Evolutionary conservation across 306 rosid genomes (phyloP).

Genomic region (Lathyrus tuberosus): DNA sequence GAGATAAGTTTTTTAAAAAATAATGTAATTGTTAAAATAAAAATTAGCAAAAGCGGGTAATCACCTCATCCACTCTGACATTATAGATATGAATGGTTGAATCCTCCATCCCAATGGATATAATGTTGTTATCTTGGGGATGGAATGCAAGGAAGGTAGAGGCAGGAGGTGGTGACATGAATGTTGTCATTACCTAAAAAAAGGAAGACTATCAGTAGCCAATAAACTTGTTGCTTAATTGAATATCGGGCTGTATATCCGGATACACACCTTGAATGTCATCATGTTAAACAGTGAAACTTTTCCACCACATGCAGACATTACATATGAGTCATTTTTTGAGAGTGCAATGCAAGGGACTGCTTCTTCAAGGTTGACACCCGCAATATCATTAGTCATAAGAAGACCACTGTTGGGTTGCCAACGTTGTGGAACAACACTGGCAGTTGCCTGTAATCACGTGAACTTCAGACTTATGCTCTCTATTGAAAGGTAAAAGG

Average conservation of each 20-base stretch:
- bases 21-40: not conserved
- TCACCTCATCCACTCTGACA: conserved; percentile 79
- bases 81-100: conserved; percentile 80
- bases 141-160: conserved; percentile 81
- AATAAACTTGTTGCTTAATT: conserved; percentile 26
- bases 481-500: conserved; percentile 26
- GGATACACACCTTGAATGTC: conserved; percentile 69
- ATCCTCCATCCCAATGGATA: conserved; percentile 93
- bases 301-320: conserved; percentile 88
- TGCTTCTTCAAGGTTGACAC: conserved; percentile 82
- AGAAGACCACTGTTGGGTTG: conserved; percentile 79
- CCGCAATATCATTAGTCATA: conserved; percentile 75
- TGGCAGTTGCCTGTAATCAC: conserved; percentile 79
- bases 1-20: conserved; percentile 23
- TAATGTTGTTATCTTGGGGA: conserved; percentile 85
- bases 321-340: conserved; percentile 80
- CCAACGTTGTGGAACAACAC: conserved; percentile 86
- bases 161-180: conserved; percentile 79
- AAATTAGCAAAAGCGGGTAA: conserved; percentile 28
- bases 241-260: conserved; percentile 17
- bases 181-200: conserved; percentile 76
- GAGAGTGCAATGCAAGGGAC: conserved; percentile 85
- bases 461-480: conserved; percentile 44
- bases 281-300: conserved; percentile 79
- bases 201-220: conserved; percentile 19